A percentile compares a stretch with the other conserved stretches of the same genome.
Evolutionary conservation across 2,329 filamentous ascomycete genomes (phyloP).

Genomic region (Zarea fungicola): DNA sequence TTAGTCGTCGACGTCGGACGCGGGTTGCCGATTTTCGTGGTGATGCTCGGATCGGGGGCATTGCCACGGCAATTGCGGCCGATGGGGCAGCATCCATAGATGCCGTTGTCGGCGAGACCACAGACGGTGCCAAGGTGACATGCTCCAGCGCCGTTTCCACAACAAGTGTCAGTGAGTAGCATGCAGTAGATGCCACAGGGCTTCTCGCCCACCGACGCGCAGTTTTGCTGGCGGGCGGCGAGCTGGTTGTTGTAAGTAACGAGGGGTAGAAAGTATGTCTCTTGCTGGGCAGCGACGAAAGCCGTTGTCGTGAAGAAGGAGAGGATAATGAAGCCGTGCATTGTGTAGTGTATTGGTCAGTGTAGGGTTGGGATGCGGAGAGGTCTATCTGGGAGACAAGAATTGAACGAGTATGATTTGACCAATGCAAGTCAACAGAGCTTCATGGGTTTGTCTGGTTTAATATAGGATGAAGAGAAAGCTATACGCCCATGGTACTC

Average conservation of each 20-base stretch:
- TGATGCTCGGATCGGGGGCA: conserved; percentile 14
- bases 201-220: conserved; percentile 8
- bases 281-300: conserved; percentile 9
- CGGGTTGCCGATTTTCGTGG: background rate
- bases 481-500: too few relatives aligned
- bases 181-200: conserved; percentile 18
- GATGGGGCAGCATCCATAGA: conserved; percentile 19
- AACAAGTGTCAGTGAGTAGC: conserved; percentile 15
- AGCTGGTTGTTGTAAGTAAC: background rate
- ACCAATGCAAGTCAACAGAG: background rate
- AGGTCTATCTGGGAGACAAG: background rate
- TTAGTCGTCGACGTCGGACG: background rate
- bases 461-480: too few relatives aligned
- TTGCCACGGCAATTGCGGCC: conserved; percentile 16
- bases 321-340: conserved; percentile 3
- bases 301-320: conserved; percentile 5
- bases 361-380: background rate
- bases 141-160: conserved; percentile 16
- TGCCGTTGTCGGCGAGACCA: conserved; percentile 16
- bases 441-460: too few relatives aligned
- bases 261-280: conserved; percentile 3
- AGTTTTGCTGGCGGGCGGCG: conserved; percentile 3
- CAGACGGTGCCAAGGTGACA: conserved; percentile 15
- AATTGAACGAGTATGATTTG: background rate
- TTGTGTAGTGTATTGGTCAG: background rate